Evolutionary conservation across 1,139 yeast species (phyloP).

Genomic region (Kurtzmaniella quercitrusa): DNA sequence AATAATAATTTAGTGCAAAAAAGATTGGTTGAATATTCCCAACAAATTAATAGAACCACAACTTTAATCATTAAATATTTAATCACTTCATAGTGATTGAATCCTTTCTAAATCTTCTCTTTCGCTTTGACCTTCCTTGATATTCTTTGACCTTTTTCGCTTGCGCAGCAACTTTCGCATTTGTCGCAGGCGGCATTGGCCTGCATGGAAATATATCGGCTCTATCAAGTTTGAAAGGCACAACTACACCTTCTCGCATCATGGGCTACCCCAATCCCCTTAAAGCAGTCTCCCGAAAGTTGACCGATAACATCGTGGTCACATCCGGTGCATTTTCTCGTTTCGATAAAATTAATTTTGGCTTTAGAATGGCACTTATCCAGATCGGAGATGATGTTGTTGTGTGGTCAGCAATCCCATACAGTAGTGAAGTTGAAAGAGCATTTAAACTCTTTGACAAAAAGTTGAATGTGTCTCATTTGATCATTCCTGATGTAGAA

Average conservation of each 20-base stretch:
- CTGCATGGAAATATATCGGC: too few relatives aligned
- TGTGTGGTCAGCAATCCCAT: conserved; percentile 63
- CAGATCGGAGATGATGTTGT: conserved; percentile 36
- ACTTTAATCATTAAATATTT: too few relatives aligned
- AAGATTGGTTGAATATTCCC: too few relatives aligned
- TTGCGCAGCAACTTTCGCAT: too few relatives aligned
- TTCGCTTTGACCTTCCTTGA: too few relatives aligned
- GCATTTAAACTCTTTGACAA: conserved; percentile 34
- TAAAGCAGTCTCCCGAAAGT: conserved; percentile 36
- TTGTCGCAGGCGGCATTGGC: too few relatives aligned
- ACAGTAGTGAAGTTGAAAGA: conserved; percentile 40
- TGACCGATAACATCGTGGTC: conserved; percentile 44
- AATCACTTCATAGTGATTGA: too few relatives aligned
- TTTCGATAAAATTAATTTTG: conserved; percentile 43
- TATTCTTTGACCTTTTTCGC: too few relatives aligned
- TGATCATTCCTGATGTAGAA: conserved; percentile 50
- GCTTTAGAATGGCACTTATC: conserved; percentile 57
- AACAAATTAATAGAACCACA: too few relatives aligned
- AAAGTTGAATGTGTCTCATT: conserved; percentile 31
- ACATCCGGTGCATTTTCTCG: conserved; percentile 49
- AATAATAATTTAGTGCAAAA: too few relatives aligned
- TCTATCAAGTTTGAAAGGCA: neutral
- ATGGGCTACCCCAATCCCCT: conserved; percentile 36
- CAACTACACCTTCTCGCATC: neutral
- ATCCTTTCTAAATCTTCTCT: too few relatives aligned